Evolutionary conservation across 2,329 filamentous ascomycete species (phyloP), one percentile per base, ranked within the genome.

Genomic region (Colletotrichum cuscutae): DNA sequence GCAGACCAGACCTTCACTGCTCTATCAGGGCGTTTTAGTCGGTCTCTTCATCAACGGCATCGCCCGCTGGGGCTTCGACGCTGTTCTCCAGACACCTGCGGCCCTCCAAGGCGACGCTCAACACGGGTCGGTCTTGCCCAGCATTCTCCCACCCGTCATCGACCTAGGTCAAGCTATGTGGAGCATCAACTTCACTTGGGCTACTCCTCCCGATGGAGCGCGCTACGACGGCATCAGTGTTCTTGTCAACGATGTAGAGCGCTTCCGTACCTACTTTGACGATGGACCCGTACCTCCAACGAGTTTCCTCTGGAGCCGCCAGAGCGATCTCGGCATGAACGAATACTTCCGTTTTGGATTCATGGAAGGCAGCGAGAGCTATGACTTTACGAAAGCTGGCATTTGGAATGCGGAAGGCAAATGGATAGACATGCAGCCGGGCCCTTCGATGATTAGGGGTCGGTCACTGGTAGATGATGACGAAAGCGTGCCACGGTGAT

Each of bases 31-130:
- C 12, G 86, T 99, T 1, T 86, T 99, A 0, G 85, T 98, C 8
- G 97, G 97, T 0, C 88, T 98, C 0, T 98, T 98, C 81, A 92
- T 98, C 83, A 98, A 98, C 80, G 96, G 97, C 65, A 91, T 97
- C 72, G 96, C 95, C 4, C 89, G 96, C 56, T 98, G 97, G 97
- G 95, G 95, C 0, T 99, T 97, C 81, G 95, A 95, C 74, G 89
- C 93, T 1, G 90, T 99, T 59, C 88, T 99, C 19, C 92, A 99
- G 82, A 98, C 97, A 0, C 90, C 94, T 0, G 88, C 83, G 0
- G 91, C 91, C 1, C 84, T 99, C 28, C 91, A 91, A 66, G 91
- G 90, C n/a, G 91, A 93, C 75, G 90, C 89, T 0, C 89, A 91
- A 71, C 82, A 89, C 49, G 90, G 90, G 12, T 91, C 90, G 0